Base-by-base conservation (phyloP, 2,329 filamentous ascomycete species). In the Clonostachys rhizophaga region DNA sequence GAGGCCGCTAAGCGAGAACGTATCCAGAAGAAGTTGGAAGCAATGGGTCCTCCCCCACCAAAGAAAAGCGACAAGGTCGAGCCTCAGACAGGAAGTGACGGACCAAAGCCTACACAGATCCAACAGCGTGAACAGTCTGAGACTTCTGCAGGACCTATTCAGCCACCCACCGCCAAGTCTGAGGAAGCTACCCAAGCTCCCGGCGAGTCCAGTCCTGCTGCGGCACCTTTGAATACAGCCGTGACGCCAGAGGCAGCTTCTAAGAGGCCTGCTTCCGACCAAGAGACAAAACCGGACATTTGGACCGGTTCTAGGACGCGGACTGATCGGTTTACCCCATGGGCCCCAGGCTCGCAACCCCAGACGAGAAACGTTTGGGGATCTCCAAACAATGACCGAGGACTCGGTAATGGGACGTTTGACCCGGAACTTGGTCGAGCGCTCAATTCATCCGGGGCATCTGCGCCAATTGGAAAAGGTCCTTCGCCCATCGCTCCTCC, bases 391-490 rank as follows among this genome's bases (percentile, higher is more conserved):
- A 84, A 79, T 55, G 83, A 88, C 54, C 78, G 83, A 46, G 83
- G 81, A 11, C 81, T 91, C 17, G 87, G 87, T 5, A 91, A 91
- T 61, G 87, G 87, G 40, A 89, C 86, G 1, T 91, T 91, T 57
- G 82, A 79, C 48, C 74, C 80, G 12, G 80, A 83, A 54, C 72
- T 86, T 45, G 75, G 74, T 30, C 70, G 72, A 41, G 61, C 74
- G 16, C 66, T 76, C 12, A 68, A 70, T 45, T 62, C 72, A 5
- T 34, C 59, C 11, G 49, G 54, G 10, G 43, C 63, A 55, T 48
- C 65, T 58, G 49, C 66, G 5, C 62, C 65, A 34, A 55, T 64
- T 20, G 53, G 58, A 13, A 55, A 65, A 43, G 67, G 69, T 11
- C 77, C 76, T 2, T 67, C 73, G 1, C 79, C 72, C 13, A 71